Evolutionary conservation across 192 early-diverging fungal species (phyloP).

Genomic region (Podila clonocystis): DNA sequence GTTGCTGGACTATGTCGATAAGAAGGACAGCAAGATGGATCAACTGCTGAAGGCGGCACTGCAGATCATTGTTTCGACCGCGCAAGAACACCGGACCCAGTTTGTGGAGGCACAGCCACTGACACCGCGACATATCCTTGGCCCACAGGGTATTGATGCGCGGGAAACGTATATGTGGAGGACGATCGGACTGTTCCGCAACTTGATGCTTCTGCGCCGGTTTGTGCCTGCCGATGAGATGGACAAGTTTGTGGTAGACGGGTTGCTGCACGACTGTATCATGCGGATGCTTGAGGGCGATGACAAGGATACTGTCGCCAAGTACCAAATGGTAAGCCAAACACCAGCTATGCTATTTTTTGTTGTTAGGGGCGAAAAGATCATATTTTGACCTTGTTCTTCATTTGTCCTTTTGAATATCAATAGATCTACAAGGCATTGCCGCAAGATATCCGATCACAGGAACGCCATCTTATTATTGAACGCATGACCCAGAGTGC

Average conservation of each 20-base stretch:
- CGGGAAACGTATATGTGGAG: slow-evolving; percentile 39
- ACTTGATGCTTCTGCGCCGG: slow-evolving; percentile 37
- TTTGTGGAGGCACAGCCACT: slow-evolving; percentile 42
- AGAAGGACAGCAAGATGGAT: slow-evolving; percentile 45
- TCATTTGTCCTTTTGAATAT: neutral
- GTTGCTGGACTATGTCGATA: slow-evolving; percentile 46
- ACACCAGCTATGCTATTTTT: too few relatives aligned
- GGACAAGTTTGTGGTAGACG: slow-evolving; percentile 32
- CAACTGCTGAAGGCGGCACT: slow-evolving; percentile 28
- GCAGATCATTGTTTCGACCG: slow-evolving; percentile 18
- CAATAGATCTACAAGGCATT: slow-evolving; percentile 38
- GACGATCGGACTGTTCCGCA: slow-evolving; percentile 38
- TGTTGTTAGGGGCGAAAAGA: neutral
- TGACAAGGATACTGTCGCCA: slow-evolving; percentile 39
- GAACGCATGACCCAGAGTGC: slow-evolving; percentile 30
- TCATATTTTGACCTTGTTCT: neutral
- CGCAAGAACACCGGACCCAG: slow-evolving; percentile 29
- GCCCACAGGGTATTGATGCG: slow-evolving; percentile 12
- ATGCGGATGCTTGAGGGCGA: slow-evolving; percentile 41
- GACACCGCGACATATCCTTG: slow-evolving; percentile 39
- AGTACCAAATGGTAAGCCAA: slow-evolving; percentile 36
- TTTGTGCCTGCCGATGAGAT: slow-evolving; percentile 25
- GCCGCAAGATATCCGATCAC: slow-evolving; percentile 40
- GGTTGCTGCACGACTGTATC: slow-evolving; percentile 46
- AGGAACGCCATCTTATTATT: slow-evolving; percentile 33